Evolutionary conservation across 2,329 filamentous ascomycete species (phyloP), one percentile per base, ranked within the genome.

Genomic region (Penicillium sp.): DNA sequence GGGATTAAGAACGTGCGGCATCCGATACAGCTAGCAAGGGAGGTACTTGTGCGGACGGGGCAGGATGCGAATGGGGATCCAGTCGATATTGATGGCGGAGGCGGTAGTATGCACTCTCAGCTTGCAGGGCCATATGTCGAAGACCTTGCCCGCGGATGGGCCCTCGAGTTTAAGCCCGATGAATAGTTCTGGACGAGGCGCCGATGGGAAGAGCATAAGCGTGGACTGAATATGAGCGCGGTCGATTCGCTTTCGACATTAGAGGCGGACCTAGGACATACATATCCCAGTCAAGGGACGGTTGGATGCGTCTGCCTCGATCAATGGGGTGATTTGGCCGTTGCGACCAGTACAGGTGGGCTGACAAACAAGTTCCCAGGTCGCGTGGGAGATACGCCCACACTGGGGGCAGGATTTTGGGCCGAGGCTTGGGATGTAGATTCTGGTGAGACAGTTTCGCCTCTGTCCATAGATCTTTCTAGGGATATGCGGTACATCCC

Each of bases 351-450:
- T 41, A 89, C 86, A 0, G 93, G 93, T 5, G 93, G 93, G 0
- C 75, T 96, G 75, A 97, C 93, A 23, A 97, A 97, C 75, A 97
- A 97, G 80, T 79, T 94, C 58, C 91, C 91, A 0, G 93, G 92
- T 0, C 83, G 93, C 21, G 89, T 96, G 65, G 93, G 93, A 0
- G 93, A 97, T 73, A 97, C 93, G 11, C 92, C 93, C 0, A 90
- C 90, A 0, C 80, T 93, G 0, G 93, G 93, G 0, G 90, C 92
- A 0, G 93, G 93, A 0, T 97, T 93, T 76, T 97, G 92, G 92
- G 92, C 93, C 0, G 93, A 96, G 73, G 86, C 93, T 68, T 96
- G 92, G 92, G 76, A 78, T 7, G 77, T 56, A 81, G 2, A 48
- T 59, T 55, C 5, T n/a, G 44, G 56, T 44, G 38, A 19, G 19